Base-by-base conservation (phyloP, 495 filamentous ascomycete species). In the Aspergillus diversus region DNA sequence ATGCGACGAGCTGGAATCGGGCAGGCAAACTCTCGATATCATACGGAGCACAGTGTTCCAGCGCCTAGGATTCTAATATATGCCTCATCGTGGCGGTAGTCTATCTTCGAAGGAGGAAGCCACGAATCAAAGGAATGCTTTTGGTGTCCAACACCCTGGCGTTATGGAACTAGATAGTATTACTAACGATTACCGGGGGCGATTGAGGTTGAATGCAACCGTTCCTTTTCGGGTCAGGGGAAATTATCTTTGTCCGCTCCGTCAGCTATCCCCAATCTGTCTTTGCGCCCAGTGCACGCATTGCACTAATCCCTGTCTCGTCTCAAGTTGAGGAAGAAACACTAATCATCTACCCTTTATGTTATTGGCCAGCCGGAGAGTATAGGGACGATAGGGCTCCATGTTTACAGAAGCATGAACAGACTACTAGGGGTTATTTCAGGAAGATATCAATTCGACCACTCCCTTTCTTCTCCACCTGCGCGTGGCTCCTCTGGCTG, bases 31-130 rank as follows among this genome's bases (percentile, higher is more conserved):
- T 50, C 49, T 43, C 27, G 48, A 42, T 49, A 48, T 54, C 42
- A 51, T 21, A 39, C 64, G 67, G 67, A 69, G 59, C 34, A 63
- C 64, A 42, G 64, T 64, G 48, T 54, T 69, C 63, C 63, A 66
- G 56, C 53, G 34, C 39, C 63, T 64, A 61, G 57, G 49, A 55
- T 34, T 54, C 51, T 27, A 15, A 39, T 52, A 66, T 63, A 43
- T 60, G 51, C 51, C 56, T 63, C 52, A 49, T 34, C 33, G 11
- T 61, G 4, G 43, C 35, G 17, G 32, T 48, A 49, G 39, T 52
- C 15, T 35, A 58, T 59, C 32, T 53, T 42, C n/a, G 46, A 32
- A 42, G 17, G 43, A 49, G 47, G 53, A 46, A 65, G 58, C 61
- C 55, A 62, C 61, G 60, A 59, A 67, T 61, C 55, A 68, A 12